Base-by-base conservation (phyloP, 1,284 basidiomycete species). In the Golubevia pallescens region DNA sequence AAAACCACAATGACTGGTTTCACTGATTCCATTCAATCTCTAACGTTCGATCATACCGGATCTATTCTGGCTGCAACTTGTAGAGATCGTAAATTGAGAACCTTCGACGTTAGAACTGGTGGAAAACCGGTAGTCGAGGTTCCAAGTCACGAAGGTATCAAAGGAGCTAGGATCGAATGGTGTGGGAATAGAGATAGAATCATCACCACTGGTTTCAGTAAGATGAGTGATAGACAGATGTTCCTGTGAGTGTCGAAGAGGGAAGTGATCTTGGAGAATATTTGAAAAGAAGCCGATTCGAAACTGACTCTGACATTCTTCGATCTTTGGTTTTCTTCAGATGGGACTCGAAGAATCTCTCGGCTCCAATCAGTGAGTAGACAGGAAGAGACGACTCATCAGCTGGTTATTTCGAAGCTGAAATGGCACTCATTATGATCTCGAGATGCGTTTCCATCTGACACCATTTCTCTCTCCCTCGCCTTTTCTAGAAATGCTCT, bases 151-250 rank as follows among this genome's bases (percentile, higher is more conserved):
- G 90, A 91, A 13, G 96, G 96, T 8, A 92, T 99, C 87, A 98
- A 98, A 87, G 94, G 94, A 48, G 91, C 93, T 5, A 90, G 96
- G 24, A 92, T 95, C 0, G 88, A 90, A 23, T 98, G 94, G 93
- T 91, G 97, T 89, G 96, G 96, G 60, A 92, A 93, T 73, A 87
- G 90, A 64, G 93, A 95, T 84, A 90, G 91, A 66, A 90, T 97
- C 80, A 93, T 92, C 42, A 97, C 94, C 34, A 97, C 96, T 5
- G 95, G 94, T 16, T 97, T 98, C 87, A 94, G 92, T 87, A 93
- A 91, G 86, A 95, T 95, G 92, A 93, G 92, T 58, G 94, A 97
- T 86, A 89, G 95, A 8, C 94, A 98, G 86, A 89, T 95, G 65
- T 89, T 89, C 67, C 87, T 98, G 54, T 96, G 94, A 94, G 93